Conservation (phyloP, 495 filamentous ascomycete species). For the Aspergillus ellipticus region DNA sequence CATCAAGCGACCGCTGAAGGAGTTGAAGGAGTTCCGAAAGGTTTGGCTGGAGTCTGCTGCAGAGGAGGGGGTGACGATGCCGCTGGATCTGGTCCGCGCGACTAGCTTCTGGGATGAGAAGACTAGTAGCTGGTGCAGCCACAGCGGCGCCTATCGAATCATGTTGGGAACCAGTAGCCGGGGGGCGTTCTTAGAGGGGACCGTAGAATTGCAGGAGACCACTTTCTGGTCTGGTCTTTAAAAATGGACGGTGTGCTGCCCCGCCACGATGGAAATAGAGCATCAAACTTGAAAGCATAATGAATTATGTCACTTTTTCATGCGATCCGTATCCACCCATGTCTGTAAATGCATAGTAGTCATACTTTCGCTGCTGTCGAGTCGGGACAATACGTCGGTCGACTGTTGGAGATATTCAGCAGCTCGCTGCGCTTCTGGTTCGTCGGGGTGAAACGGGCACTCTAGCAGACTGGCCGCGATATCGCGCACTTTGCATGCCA, state of each 20-base stretch:
- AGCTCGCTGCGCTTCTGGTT: constrained; percentile 16
- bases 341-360: constrained; percentile 21
- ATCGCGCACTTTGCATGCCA: constrained; percentile 22
- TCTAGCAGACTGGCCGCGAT: constrained; percentile 19
- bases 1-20: constrained; percentile 16
- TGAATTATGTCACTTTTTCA: neutral
- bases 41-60: constrained; percentile 7
- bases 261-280: neutral
- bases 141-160: constrained; percentile 10
- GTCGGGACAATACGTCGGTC: constrained; percentile 17
- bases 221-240: constrained; percentile 15
- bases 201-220: constrained; percentile 13
- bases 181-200: constrained; percentile 9
- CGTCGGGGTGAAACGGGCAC: constrained; percentile 19
- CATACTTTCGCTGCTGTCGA: constrained; percentile 21
- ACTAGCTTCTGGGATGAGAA: constrained; percentile 23
- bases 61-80: constrained; percentile 5
- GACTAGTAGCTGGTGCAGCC: constrained; percentile 11
- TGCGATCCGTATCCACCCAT: constrained; percentile 26
- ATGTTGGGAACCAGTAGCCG: constrained; percentile 16
- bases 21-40: constrained; percentile 24
- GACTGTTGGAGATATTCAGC: constrained; percentile 17
- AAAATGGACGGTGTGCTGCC: too few species aligned
- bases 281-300: neutral
- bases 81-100: constrained; percentile 8